Evolutionary conservation across 495 filamentous ascomycete species (phyloP), one percentile per base, ranked within the genome.

Genomic region (Oleoguttula mirabilis): DNA sequence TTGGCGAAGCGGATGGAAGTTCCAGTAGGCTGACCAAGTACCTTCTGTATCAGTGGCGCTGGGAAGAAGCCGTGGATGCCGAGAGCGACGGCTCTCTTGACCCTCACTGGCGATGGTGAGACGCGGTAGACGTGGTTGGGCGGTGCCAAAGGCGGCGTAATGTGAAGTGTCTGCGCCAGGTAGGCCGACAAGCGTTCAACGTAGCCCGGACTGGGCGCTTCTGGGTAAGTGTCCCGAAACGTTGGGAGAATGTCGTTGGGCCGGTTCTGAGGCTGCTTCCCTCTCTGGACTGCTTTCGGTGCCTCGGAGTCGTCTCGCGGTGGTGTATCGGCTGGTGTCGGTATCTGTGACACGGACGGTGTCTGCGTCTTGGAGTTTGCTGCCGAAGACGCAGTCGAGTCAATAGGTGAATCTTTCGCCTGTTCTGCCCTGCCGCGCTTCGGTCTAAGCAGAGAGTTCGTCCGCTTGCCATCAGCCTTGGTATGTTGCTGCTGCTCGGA

Each of bases 21-120:
- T 3, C 90, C 90, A 4, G 86, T 95, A 0, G 90, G 90, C 48
- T 95, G 92, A 2, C 90, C 90, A 4, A 96, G 74, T 20, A 98
- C 77, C 19, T 77, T 80, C 10, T 88, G 79, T 21, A 98, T 70
- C 28, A 90, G 69, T 0, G 79, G 73, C 16, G 86, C 85, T 3
- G 90, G 90, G 50, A 94, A 94, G 46, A 87, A 86, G 4, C 90
- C 90, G 62, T 98, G 90, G 14, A 98, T 77, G 17, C 90, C 90
- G 47, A 98, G 93, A 6, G 87, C 86, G 10, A 98, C 64, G 17
- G 88, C 88, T 48, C 75, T 82, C 58, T 76, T 87, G 6, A 94
- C 73, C 49, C 69, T 79, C 1, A 75, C 79, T 4, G 76, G 70
- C 21, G 82, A 71, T 27, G 71, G 76, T n/a, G 75, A 58, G n/a